Conservation (phyloP, 2,329 filamentous ascomycete genomes). For the Didymella pomorum region DNA sequence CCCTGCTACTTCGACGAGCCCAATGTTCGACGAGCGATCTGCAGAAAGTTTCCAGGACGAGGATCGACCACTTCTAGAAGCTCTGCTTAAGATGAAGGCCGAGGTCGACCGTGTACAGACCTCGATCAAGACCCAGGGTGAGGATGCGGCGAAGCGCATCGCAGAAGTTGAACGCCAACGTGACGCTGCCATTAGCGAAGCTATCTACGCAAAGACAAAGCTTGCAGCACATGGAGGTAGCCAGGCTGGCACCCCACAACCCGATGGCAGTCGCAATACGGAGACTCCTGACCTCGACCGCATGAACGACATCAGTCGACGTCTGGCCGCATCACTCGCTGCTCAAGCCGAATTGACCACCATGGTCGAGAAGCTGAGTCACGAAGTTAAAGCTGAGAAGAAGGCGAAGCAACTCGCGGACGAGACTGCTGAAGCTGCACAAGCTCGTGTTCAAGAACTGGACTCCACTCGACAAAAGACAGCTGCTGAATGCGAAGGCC, state of each 20-base stretch:
- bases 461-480: conserved; percentile 85
- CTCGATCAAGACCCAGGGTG: conserved; percentile 87
- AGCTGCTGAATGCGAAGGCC: conserved; percentile 81
- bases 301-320: conserved; percentile 77
- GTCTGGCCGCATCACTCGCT: conserved; percentile 81
- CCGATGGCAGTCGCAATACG: conserved; percentile 64
- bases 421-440: conserved; percentile 82
- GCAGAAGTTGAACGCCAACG: conserved; percentile 94
- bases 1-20: conserved; percentile 72
- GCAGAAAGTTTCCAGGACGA: conserved; percentile 88
- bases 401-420: conserved; percentile 84
- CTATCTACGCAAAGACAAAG: conserved; percentile 92
- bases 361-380: conserved; percentile 72
- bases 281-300: conserved; percentile 71
- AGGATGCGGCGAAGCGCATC: conserved; percentile 85
- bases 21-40: conserved; percentile 76
- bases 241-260: conserved; percentile 64
- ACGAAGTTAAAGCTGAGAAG: conserved; percentile 82
- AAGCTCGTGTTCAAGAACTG: conserved; percentile 82
- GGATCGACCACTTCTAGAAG: conserved; percentile 90
- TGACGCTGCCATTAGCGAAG: conserved; percentile 92
- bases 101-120: conserved; percentile 90
- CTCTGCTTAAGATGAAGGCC: conserved; percentile 86
- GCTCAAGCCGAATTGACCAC: conserved; percentile 81
- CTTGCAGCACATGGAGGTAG: conserved; percentile 81